Evolutionary conservation across 352 stramenopile genomes (phyloP).

Genomic region (Phytophthora syringae): DNA sequence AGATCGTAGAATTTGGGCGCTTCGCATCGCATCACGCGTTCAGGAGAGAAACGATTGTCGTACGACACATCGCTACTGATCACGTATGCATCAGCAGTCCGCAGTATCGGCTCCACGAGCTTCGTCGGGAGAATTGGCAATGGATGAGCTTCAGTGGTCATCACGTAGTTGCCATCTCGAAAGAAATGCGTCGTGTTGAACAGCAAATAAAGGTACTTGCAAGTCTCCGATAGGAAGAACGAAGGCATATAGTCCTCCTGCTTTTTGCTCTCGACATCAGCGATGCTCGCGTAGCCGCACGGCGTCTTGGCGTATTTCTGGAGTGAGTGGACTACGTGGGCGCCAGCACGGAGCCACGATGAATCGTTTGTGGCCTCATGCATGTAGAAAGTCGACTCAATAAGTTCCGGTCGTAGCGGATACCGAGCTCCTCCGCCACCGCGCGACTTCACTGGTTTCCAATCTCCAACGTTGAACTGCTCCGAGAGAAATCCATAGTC

Average conservation of each 20-base stretch:
- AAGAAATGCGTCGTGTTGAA: conserved; percentile 94
- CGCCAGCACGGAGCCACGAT: conserved; percentile 82
- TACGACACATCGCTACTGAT: conserved; percentile 17
- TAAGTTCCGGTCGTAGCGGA: conserved; percentile 96
- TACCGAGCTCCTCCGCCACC: conserved; percentile 71
- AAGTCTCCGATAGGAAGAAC: conserved; percentile 99
- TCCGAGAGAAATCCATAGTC: conserved; percentile 97
- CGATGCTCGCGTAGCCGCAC: conserved; percentile 94
- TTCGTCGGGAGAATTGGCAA: conserved; percentile 81
- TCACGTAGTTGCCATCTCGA: conserved; percentile 90
- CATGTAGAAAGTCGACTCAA: conserved; percentile 97
- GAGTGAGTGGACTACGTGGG: conserved; percentile 85
- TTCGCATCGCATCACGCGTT: conserved; percentile 41
- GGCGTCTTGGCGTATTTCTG: conserved; percentile 91
- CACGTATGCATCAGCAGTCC: conserved; percentile 21
- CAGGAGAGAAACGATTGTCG: conserved; percentile 23
- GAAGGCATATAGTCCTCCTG: conserved; percentile 98
- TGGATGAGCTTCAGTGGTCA: conserved; percentile 97
- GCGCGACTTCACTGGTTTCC: conserved; percentile 66
- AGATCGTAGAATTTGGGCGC: conserved; percentile 59
- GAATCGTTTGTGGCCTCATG: conserved; percentile 90
- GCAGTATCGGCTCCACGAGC: conserved; percentile 52
- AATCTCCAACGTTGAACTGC: conserved; percentile 92
- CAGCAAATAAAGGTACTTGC: conserved; percentile 99
- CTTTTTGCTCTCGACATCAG: conserved; percentile 85